Evolutionary conservation across 2,329 filamentous ascomycete genomes (phyloP).

Genomic region (Plenodomus biglobosus): DNA sequence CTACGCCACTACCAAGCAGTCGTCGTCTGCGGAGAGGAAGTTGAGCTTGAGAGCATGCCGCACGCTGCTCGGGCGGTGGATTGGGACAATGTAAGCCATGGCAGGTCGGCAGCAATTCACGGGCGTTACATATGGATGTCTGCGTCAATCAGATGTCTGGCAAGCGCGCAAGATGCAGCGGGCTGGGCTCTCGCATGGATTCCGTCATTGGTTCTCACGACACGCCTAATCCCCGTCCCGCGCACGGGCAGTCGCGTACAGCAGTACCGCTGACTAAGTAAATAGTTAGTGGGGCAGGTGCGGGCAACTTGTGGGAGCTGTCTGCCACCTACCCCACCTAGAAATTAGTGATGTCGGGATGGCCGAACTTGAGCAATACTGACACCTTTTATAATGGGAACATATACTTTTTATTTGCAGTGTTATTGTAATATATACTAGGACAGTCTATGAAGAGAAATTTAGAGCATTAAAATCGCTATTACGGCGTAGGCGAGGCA

Average conservation of each 20-base stretch:
- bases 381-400: too few relatives aligned
- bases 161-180: too few relatives aligned
- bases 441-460: too few relatives aligned
- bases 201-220: constrained; percentile 36
- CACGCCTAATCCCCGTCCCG: constrained; percentile 25
- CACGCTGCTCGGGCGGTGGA: constrained; percentile 88
- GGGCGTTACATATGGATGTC: constrained; percentile 17
- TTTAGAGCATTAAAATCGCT: too few relatives aligned
- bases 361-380: too few relatives aligned
- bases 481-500: too few relatives aligned
- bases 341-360: too few relatives aligned
- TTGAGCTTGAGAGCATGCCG: constrained; percentile 82
- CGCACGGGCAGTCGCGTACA: constrained; percentile 21
- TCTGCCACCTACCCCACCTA: too few relatives aligned
- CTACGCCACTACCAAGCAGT: constrained; percentile 86
- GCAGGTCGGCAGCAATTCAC: constrained; percentile 8
- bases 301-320: constrained; percentile 22
- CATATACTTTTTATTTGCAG: too few relatives aligned
- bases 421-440: too few relatives aligned
- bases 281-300: constrained; percentile 15
- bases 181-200: constrained; percentile 27
- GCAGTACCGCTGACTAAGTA: constrained; percentile 22
- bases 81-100: constrained; percentile 95
- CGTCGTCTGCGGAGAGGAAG: constrained; percentile 71
- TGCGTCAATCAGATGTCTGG: not conserved